Evolutionary conservation across 2,329 filamentous ascomycete species (phyloP), one percentile per base, ranked within the genome.

Genomic region (Monosporascus sp.): DNA sequence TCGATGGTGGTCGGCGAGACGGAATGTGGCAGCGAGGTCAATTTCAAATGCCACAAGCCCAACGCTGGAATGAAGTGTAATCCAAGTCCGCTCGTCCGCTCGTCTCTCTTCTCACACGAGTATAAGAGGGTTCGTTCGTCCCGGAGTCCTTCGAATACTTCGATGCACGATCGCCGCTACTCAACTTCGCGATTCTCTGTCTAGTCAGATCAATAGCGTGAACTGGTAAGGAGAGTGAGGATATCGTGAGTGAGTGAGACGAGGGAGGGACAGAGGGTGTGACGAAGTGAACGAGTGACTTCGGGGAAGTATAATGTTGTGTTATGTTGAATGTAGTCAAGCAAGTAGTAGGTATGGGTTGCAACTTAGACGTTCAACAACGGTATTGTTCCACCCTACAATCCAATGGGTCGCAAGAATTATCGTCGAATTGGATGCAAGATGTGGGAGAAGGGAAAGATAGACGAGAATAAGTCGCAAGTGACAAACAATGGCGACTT

Each of bases 151-250:
- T 31, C 43, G 31, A 35, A 35, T 35, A 35, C 31, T 35, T 35
- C 31, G 31, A 24, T 22, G 47, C 50, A 20, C 25, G 25, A 41
- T 53, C 48, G 38, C 50, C 52, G 53, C 44, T 51, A 27, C 54
- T 57, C 53, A 43, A 51, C 48, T 48, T 48, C 50, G 53, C 11
- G 36, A 22, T 41, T 17, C 50, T 50, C 48, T 57, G 54, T 54
- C 50, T 60, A 59, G 63, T 66, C 59, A 65, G 62, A 60, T 60
- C 55, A 60, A 61, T 49, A 55, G 51, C 59, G 57, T 50, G 51
- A 58, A 58, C 51, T 54, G 14, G 46, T 38, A 54, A 53, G 50
- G 54, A 53, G 50, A 50, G 50, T 44, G 54, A 31, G 43, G 43
- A 24, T 46, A 46, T 46, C 22, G 43, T 46, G 43, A 31, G 22